Evolutionary conservation across 768 basidiomycete genomes (phyloP).

Genomic region (Gloeostereum incarnatum): DNA sequence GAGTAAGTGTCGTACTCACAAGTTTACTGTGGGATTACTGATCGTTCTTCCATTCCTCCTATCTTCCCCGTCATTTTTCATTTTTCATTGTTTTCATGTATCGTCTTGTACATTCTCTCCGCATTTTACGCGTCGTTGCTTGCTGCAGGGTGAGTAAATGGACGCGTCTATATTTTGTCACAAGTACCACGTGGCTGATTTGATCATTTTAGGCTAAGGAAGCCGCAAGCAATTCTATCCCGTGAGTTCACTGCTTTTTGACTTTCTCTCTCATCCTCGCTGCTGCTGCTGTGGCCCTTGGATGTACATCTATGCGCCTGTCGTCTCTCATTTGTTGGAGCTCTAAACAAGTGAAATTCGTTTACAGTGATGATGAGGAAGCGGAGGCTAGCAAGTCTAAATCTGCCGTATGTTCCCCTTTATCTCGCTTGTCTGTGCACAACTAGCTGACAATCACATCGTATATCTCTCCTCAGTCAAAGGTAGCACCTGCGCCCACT

Average conservation of each 20-base stretch:
- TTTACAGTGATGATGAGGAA: conserved; percentile 42
- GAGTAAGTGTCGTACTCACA: too few relatives aligned
- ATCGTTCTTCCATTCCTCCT: too few relatives aligned
- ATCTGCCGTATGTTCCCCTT: conserved; percentile 4
- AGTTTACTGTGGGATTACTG: too few relatives aligned
- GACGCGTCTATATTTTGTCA: conserved; percentile 12
- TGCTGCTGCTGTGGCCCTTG: conserved; percentile 17
- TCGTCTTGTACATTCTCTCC: background rate
- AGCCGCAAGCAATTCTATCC: conserved; percentile 8
- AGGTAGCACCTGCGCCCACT: conserved; percentile 5
- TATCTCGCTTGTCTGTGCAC: background rate
- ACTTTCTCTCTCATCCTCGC: conserved; percentile 8
- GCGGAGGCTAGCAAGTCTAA: conserved; percentile 20
- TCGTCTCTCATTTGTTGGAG: conserved; percentile 55
- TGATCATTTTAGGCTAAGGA: conserved; percentile 10
- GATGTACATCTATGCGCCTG: conserved; percentile 46
- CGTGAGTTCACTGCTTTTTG: conserved; percentile 13
- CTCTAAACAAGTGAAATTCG: conserved; percentile 40
- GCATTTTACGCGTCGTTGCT: background rate
- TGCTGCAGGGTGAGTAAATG: conserved; percentile 17
- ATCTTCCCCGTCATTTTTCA: too few relatives aligned
- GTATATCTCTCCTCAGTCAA: conserved; percentile 2
- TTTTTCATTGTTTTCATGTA: too few relatives aligned
- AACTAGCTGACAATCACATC: background rate
- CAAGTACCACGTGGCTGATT: conserved; percentile 14